phyloP scores from a whole-genome alignment of 75 land plant genomes.

The Picea glauca region DNA sequence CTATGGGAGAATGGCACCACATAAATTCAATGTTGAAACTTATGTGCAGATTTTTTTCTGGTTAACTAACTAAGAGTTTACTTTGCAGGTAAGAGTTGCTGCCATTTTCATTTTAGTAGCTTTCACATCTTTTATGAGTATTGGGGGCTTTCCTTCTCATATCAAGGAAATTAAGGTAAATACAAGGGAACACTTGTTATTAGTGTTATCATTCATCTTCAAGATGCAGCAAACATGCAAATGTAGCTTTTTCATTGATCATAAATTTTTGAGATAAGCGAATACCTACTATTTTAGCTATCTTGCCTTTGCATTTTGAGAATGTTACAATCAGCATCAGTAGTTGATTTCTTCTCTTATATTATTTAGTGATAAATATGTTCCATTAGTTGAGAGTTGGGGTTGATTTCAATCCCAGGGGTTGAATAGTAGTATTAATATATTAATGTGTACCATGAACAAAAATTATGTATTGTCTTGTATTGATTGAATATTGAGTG shows the following conservation, averaged over 20 bases:
- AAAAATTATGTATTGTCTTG: too few relatives aligned
- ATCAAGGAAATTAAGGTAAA: constrained; percentile 74
- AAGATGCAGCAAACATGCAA: not conserved
- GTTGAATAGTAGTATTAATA: too few relatives aligned
- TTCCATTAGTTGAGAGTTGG: not conserved
- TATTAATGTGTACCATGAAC: too few relatives aligned
- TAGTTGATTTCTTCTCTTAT: not conserved
- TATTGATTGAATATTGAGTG: too few relatives aligned
- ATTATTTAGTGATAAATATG: not conserved
- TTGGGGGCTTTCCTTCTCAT: constrained; percentile 72
- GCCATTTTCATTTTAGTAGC: constrained; percentile 71
- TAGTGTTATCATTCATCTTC: not conserved
- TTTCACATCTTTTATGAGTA: constrained; percentile 57
- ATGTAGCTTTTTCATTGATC: not conserved
- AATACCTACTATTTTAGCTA: not conserved
- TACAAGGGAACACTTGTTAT: too few relatives aligned
- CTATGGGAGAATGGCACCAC: not conserved
- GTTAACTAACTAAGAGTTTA: not conserved
- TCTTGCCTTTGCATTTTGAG: not conserved
- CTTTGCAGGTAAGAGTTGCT: constrained; percentile 67
- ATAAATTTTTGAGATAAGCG: not conserved
- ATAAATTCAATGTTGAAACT: not conserved
- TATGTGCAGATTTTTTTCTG: not conserved
- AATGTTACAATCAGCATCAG: not conserved
- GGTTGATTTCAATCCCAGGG: too few relatives aligned